Base-by-base conservation (phyloP, 148 eudicot genomes). In the Chenopodium berlandieri region DNA sequence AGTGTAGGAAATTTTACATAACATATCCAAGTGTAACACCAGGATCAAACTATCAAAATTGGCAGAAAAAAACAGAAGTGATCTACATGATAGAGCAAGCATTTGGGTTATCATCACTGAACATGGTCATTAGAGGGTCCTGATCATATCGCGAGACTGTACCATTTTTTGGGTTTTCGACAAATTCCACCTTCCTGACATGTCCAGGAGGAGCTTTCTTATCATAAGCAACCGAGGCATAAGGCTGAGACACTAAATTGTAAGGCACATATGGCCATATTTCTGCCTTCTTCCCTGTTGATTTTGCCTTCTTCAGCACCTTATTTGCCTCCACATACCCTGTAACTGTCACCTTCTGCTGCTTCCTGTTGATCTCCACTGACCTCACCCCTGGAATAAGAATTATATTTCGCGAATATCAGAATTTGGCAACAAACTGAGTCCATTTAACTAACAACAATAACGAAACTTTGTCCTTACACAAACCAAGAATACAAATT, bases 181-280 rank as follows among this genome's bases (percentile, higher is more conserved):
- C 62, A 70, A 73, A 85, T 25, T 92, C 97, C 16, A 88, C 93
- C 66, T 73, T 91, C 78, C 92, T 89, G 58, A 94, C 98, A 86
- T 84, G 89, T 7, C 98, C 98, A 25, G 97, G 88, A 40, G 98
- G 97, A 54, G 97, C 97, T 81, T 89, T 94, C 90, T 91, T 94
- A 84, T 94, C 97, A 78, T 94, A 94, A 74, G 89, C 74, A 52
- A 75, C 85, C 3, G 88, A 73, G 25, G 92, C 84, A 58, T 91
- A 93, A 6, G 98, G 97, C 78, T 93, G 92, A 63, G 97, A 83
- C 78, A 94, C 98, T 37, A 91, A 76, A 85, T 90, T 91, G 85
- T 94, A 94, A 4, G 98, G 95, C 46, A 94, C 94, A 78, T 94
- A 94, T 0, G 98, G 98, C 98, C 98, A 94, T n/a, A 94, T 82